Evolutionary conservation across 2,329 filamentous ascomycete genomes (phyloP), one percentile per base, ranked within the genome.

Genomic region (Fonsecaea pedrosoi): DNA sequence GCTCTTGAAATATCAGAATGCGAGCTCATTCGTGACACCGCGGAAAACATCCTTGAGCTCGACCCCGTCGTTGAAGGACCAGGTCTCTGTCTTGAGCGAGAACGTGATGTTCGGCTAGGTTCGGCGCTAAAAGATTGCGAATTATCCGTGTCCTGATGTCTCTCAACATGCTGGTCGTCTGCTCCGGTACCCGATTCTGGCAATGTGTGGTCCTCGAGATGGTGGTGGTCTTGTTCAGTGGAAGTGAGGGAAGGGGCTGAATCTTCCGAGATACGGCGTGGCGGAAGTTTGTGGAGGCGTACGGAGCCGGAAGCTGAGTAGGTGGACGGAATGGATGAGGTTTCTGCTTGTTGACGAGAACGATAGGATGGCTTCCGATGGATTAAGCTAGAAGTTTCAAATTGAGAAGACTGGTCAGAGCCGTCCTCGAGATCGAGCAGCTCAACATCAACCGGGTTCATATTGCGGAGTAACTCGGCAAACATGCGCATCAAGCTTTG

Each of bases 401-500:
- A 66, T 6, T 54, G 48, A 53, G 21, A 42, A 18, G 54, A 32
- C 12, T 32, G 34, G 32, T 58, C 60, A 32, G 79, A 54, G 21
- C 60, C 65, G 13, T 64, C 62, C 18, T 62, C 62, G 8, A 70
- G 50, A 61, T 68, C 79, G 21, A 92, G 75, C 4, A 87, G 76
- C 0, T 80, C 79, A 0, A 85, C 80, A 65, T 90, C 82, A 2
- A 92, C 80, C 0, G 86, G 83, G 34, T 82, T 85, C 91, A 98
- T 96, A 18, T 84, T 86, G 60, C 90, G 87, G 13, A 98, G 81
- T 0, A 98, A 82, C 61, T 91, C 87, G 1, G 94, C 91, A 77
- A 98, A 97, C 32, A 91, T 83, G 64, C 88, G 86, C 92, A 97
- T 97, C 35, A 97, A 82, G 25, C 85, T 81, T 42, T 90, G 85